Evolutionary conservation across 306 rosid species (phyloP).

Genomic region (Medicago arabica): DNA sequence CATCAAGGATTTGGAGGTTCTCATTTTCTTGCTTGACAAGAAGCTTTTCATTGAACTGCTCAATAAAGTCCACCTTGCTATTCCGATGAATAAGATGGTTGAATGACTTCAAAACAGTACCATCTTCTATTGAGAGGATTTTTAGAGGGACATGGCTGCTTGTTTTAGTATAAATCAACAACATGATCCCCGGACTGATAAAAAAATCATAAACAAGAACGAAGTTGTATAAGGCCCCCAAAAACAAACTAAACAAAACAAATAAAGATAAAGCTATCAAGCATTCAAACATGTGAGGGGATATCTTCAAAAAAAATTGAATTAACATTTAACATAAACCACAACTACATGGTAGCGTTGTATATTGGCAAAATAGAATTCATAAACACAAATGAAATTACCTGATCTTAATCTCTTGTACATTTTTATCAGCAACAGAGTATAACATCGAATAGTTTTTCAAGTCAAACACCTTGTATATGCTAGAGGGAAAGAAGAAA

Average conservation of each 20-base stretch:
- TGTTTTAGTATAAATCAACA: constrained; percentile 81
- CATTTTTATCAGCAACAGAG: constrained; percentile 90
- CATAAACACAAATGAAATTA: constrained; percentile 40
- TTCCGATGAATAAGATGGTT: constrained; percentile 93
- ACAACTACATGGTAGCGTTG: constrained; percentile 16
- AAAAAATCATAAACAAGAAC: constrained; percentile 38
- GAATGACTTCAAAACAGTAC: constrained; percentile 93
- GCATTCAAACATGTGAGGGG: constrained; percentile 8
- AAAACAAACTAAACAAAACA: background rate
- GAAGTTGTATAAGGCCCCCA: constrained; percentile 20
- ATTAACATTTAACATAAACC: constrained; percentile 10
- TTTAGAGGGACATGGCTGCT: constrained; percentile 89
- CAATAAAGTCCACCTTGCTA: constrained; percentile 96
- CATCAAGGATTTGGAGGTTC: constrained; percentile 94
- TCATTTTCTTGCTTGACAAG: constrained; percentile 98
- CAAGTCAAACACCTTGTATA: constrained; percentile 96
- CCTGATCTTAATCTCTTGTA: constrained; percentile 98
- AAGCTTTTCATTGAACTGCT: constrained; percentile 97
- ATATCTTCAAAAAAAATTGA: background rate
- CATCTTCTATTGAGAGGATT: constrained; percentile 95
- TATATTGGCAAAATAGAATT: constrained; percentile 13
- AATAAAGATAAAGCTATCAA: background rate
- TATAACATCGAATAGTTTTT: constrained; percentile 92
- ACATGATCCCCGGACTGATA: constrained; percentile 92
- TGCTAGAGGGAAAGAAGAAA: constrained; percentile 45